Percentiles rank a stretch among this genome's conserved stretches.
phyloP scores from a whole-genome alignment of 139 green algal genomes.

The Choricystis sp. region DNA sequence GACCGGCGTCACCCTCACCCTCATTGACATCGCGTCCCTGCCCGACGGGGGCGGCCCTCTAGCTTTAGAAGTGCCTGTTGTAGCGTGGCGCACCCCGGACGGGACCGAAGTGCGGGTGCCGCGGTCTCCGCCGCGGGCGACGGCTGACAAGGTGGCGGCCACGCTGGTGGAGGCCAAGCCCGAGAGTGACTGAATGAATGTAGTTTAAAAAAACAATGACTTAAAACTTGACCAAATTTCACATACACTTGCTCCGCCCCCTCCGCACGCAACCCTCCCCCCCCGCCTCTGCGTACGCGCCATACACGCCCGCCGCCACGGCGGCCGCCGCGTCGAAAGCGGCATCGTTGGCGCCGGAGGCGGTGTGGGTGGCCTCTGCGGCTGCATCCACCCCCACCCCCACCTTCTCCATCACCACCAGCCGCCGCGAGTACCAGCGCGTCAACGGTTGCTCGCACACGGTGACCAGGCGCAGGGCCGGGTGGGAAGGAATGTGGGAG shows the following conservation, averaged over 20 bases:
- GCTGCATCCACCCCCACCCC: background rate
- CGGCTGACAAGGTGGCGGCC: background rate
- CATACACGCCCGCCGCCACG: background rate
- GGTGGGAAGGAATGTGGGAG: background rate
- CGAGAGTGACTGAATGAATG: too few relatives aligned
- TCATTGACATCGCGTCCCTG: too few relatives aligned
- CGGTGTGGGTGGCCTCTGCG: background rate
- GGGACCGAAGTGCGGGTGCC: background rate
- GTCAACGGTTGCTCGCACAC: background rate
- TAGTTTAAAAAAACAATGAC: too few relatives aligned
- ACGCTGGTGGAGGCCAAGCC: background rate
- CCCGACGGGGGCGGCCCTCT: too few relatives aligned
- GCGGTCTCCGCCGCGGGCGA: too few relatives aligned
- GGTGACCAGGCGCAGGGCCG: background rate
- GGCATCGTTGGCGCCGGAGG: background rate
- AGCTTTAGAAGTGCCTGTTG: too few relatives aligned
- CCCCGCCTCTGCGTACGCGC: background rate
- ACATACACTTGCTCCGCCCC: background rate
- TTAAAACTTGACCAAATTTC: too few relatives aligned
- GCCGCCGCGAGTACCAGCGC: background rate
- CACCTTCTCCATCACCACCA: background rate
- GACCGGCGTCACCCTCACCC: conserved; percentile 18
- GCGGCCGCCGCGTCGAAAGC: background rate
- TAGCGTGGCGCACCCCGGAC: too few relatives aligned
- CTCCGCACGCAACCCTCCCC: background rate